Evolutionary conservation across 352 stramenopile genomes (phyloP), one percentile per base, ranked within the genome.

Genomic region (Phytopythium oedochilum): DNA sequence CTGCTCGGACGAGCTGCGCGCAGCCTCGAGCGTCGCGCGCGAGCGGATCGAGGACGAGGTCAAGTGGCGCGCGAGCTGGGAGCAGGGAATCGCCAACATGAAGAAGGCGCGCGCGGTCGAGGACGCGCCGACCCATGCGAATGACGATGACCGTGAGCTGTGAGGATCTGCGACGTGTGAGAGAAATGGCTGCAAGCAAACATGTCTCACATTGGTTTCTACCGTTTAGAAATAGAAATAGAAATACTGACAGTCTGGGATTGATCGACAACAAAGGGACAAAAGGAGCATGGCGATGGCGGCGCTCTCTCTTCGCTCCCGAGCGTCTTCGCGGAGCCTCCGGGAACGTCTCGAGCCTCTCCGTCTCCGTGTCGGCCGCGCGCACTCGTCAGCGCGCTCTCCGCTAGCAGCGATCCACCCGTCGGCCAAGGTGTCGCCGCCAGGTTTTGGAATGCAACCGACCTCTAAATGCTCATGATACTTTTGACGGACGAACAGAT

Each of bases 31-130:
- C 0, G 51, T 63, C 55, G 36, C 78, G 3, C 68, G 81, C 29
- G 75, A 88, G 57, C 59, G 68, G 9, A 55, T 86, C 26, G 52
- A 75, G 28, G 78, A 88, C 58, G 78, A 86, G 59, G 50, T 79
- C 50, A 88, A 83, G 38, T 81, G 73, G 71, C 62, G 49, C 0
- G 36, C 73, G 34, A 77, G 60, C 53, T 88, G 78, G 78, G 59
- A 75, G 28, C 51, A 69, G n/a, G 66, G 71, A 17, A 77, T 85
- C 25, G 38, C 59, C 3, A 68, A 53, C n/a, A 64, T 83, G 57
- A 51, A 35, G 14, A 57, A 49, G 22, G 39, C 55, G n/a, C 35
- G 49, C 40, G 28, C 6, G 26, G 7, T 1, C 17, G 32, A 44
- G 12, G 20, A 47, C 14, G 22, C 29, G 17, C 20, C 46, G n/a